These are phyloP conservation scores for Acmispon strigosus DNA, from an alignment of 306 rosid species.

Conservation along the genomic window DNA sequence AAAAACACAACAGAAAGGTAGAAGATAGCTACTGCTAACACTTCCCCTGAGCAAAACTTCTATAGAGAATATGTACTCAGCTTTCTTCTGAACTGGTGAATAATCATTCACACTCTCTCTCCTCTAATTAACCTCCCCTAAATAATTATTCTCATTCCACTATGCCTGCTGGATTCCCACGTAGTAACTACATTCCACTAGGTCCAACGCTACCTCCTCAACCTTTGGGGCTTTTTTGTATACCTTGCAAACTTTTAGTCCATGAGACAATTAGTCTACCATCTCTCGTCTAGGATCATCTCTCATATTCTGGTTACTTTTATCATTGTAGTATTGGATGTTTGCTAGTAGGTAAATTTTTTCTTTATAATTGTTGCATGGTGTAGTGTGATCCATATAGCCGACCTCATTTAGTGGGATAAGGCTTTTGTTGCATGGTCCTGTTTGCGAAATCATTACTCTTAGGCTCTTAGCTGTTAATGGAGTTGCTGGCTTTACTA, in stretches of 20 bases:
- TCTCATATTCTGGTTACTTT: not conserved
- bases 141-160: not conserved
- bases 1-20: too few species aligned
- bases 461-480: not conserved
- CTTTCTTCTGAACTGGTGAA: too few species aligned
- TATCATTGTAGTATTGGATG: not conserved
- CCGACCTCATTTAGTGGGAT: too few species aligned
- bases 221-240: not conserved
- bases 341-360: not conserved
- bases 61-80: too few species aligned
- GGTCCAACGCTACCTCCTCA: not conserved
- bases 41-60: too few species aligned
- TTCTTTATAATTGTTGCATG: not conserved
- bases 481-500: constrained; percentile 1
- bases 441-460: not conserved
- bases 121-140: not conserved
- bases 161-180: not conserved
- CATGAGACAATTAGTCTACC: not conserved
- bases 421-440: constrained; percentile 1
- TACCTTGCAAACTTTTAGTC: not conserved
- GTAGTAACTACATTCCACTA: not conserved
- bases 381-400: too few species aligned
- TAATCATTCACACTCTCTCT: not conserved
- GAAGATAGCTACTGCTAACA: too few species aligned
- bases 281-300: not conserved